Base-by-base conservation (phyloP, 2,329 filamentous ascomycete species). In the Escovopsis weberi region DNA sequence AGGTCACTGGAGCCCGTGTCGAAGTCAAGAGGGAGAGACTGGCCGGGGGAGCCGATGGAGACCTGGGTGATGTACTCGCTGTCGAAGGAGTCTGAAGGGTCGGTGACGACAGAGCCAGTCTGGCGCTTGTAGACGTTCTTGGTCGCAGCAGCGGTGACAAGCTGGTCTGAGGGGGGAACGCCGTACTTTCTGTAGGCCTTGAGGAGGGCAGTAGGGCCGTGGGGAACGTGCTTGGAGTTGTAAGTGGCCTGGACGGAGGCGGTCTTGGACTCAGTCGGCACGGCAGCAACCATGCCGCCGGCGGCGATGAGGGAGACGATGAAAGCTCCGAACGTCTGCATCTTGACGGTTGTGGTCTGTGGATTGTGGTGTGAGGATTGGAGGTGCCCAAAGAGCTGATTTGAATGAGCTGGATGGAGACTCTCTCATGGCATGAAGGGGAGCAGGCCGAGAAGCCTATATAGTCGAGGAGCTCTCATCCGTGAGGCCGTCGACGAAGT, bases 1-100 rank as follows among this genome's bases (percentile, higher is more conserved):
- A 60, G 48, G 26, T 58, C 56, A 40, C 53, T 52, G 15, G 54
- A 52, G 28, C 51, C 50, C 6, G 50, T 53, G 26, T 53, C 51
- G 33, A 53, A 50, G 44, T 50, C 43, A 18, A 53, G 38, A 11
- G 36, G n/a, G 1, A 52, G 40, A 26, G 35, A 47, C 45, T 52
- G 50, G 3, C 48, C 39, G 7, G 50, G 51, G 19, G 47, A 47
- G 3, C 51, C 49, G 28, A 53, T 50, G 26, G 45, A 39, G 26
- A 52, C 49, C 12, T 38, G 38, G 26, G 49, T 40, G 12, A 26
- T 39, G 39, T 52, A 52, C 26, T 50, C 43, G n/a, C 12, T 18
- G 38, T 51, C 49, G 26, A 39, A 44, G 9, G 39, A n/a, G 10
- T 43, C 26, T 11, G 28, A 9, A 18, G 50, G 48, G n/a, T 30